Evolutionary conservation across 2,329 filamentous ascomycete species (phyloP), one percentile per base, ranked within the genome.

Genomic region (Aspergillus aculeatinus): DNA sequence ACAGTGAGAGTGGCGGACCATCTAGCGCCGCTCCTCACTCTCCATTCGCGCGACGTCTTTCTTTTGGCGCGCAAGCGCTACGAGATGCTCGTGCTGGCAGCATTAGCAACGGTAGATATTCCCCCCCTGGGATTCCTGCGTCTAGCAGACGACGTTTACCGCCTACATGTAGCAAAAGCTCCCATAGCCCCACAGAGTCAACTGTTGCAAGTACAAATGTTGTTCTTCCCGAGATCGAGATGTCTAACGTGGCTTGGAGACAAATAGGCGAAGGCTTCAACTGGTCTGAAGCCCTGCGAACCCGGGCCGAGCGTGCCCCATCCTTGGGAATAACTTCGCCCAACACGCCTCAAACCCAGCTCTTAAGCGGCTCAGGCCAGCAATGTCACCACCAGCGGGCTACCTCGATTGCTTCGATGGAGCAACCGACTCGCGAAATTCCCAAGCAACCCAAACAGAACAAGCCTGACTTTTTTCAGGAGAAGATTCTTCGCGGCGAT

Each of bases 401-500:
- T 14, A 72, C 76, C 21, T 78, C 77, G 44, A 71, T 79, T 58
- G 80, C 85, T 25, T 77, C 82, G 63, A 83, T 85, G 82, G 85
- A 87, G 68, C 81, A 81, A 55, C 85, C 85, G 42, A 67, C 72
- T 23, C 76, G 76, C 55, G 76, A 80, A 56, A 75, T 80, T 35
- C 74, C 77, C 19, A 77, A 77, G 60, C 77, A 81, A 64, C 79
- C 78, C 5, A 79, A 79, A 58, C 78, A 83, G 66, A 82, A 82
- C 48, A 96, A 94, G 81, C 93, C 94, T 31, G 95, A 99, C 79
- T 89, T 89, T 64, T 95, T 97, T 80, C 93, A 97, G 77, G 95
- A 99, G 83, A 87, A 96, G 67, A 98, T 99, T 70, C 84, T 99
- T 67, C 95, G 96, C 80, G 95, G 94, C 50, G 95, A 99, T 72